A percentile compares a stretch with the other conserved stretches of the same genome.
Conservation (phyloP, 2,329 filamentous ascomycete genomes). For the Penicillium polonicum region DNA sequence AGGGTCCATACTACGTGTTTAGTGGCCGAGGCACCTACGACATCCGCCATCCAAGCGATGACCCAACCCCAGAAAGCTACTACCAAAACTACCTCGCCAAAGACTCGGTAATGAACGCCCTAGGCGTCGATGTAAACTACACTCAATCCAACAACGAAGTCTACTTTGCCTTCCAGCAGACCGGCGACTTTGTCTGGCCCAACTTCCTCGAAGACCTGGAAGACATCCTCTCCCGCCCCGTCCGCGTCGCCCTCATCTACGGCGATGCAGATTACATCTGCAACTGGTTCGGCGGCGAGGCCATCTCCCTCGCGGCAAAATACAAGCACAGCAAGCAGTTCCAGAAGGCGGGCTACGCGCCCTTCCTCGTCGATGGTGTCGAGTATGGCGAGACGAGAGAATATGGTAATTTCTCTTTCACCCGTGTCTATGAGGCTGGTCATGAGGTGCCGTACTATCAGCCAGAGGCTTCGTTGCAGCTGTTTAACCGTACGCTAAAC, state of each 20-base stretch:
- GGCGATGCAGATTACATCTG: constrained; percentile 59
- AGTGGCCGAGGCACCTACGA: constrained; percentile 60
- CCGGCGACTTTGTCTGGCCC: constrained; percentile 63
- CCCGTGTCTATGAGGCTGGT: constrained; percentile 64
- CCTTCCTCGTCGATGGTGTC: constrained; percentile 65
- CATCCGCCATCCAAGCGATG: constrained; percentile 55
- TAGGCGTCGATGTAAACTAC: constrained; percentile 65
- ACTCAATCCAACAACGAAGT: constrained; percentile 45
- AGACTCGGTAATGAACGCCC: constrained; percentile 54
- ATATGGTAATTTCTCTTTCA: constrained; percentile 71
- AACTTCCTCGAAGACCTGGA: constrained; percentile 61
- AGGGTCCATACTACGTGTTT: constrained; percentile 57
- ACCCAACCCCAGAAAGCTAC: constrained; percentile 63
- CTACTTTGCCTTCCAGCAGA: constrained; percentile 52
- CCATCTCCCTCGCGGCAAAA: constrained; percentile 63
- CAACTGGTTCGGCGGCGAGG: constrained; percentile 69
- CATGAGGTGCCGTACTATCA: constrained; percentile 61
- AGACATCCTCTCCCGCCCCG: constrained; percentile 58
- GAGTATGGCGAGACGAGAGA: constrained; percentile 71
- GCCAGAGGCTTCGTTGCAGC: constrained; percentile 58
- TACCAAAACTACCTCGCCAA: constrained; percentile 66
- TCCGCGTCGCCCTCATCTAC: constrained; percentile 71
- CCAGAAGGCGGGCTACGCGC: constrained; percentile 66
- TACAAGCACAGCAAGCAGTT: constrained; percentile 57
- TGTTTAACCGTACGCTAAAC: constrained; percentile 61